Evolutionary conservation across 1,284 basidiomycete genomes (phyloP), one percentile per base, ranked within the genome.

Genomic region (Moesziomyces antarcticus): DNA sequence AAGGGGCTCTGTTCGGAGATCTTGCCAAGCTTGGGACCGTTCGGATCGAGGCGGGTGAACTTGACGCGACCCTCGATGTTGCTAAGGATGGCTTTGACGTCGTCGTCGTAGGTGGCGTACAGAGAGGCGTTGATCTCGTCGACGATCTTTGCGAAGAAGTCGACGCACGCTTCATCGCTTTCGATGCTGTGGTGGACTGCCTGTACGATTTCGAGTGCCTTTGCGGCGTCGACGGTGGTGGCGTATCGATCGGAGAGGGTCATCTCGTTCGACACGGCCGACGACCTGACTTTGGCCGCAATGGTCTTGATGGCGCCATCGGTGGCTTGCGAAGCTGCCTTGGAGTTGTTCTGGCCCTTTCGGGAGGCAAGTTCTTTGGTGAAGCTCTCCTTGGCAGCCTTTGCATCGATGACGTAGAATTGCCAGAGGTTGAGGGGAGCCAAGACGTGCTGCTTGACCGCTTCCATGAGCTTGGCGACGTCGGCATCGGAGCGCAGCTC

Each of bases 361-460:
- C 27, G 44, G 18, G 59, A 53, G 24, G 60, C 54, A 14, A 63
- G 3, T 18, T 60, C 75, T 14, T 57, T 43, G 13, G 24, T 40
- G 53, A 81, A 72, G 27, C 45, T 59, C 16, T 63, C 52, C 46
- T 66, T 74, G 20, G 73, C 53, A 0, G 66, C 72, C 46, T 73
- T 56, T 30, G 73, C 71, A 27, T 81, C 73, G 35, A 81, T 42
- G 24, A 73, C 80, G 47, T 81, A 81, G 68, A 72, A 81, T 42
- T 81, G 74, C 80, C 80, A 81, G 13, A 81, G 73, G 44, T 78
- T 63, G 48, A 81, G 73, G 18, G 68, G 67, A 9, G 21, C 55
- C 7, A 80, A 40, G 6, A 74, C 78, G 25, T 79, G 69, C 40
- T 68, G 40, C 56, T 75, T 78, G 56, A 81, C 59, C 3, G 77